These are phyloP conservation scores for Mucor ambiguus DNA, from an alignment of 371 early-diverging fungal genomes.

Conservation along the genomic window DNA sequence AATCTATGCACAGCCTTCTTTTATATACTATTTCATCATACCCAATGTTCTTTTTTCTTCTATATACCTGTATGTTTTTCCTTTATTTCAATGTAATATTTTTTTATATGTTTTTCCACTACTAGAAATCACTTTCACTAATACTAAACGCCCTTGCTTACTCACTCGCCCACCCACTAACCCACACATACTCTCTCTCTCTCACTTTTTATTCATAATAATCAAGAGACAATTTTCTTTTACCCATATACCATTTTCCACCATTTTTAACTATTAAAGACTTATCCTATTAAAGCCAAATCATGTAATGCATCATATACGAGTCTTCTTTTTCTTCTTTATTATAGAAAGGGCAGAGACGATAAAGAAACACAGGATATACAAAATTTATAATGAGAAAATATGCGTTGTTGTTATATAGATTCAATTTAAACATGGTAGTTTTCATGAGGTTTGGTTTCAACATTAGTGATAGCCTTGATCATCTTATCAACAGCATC, in stretches of 20 bases:
- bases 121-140: slow-evolving; percentile 1
- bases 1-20: background rate
- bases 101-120: background rate
- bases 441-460: slow-evolving; percentile 72
- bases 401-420: background rate
- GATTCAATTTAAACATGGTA: slow-evolving; percentile 39
- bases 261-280: background rate
- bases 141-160: background rate
- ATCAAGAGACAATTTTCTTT: background rate
- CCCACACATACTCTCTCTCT: background rate
- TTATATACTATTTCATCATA: slow-evolving; percentile 1
- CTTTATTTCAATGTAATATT: slow-evolving; percentile 1
- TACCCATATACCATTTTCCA: background rate
- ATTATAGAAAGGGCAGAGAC: background rate
- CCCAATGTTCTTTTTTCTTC: background rate
- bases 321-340: background rate
- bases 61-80: slow-evolving; percentile 1
- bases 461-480: slow-evolving; percentile 70
- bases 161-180: background rate
- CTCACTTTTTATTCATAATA: background rate
- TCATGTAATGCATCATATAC: background rate
- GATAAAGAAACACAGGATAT: background rate
- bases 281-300: background rate
- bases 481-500: slow-evolving; percentile 75
- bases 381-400: background rate